Base-by-base conservation (phyloP, 2,329 filamentous ascomycete species). In the Eutypella sp. region DNA sequence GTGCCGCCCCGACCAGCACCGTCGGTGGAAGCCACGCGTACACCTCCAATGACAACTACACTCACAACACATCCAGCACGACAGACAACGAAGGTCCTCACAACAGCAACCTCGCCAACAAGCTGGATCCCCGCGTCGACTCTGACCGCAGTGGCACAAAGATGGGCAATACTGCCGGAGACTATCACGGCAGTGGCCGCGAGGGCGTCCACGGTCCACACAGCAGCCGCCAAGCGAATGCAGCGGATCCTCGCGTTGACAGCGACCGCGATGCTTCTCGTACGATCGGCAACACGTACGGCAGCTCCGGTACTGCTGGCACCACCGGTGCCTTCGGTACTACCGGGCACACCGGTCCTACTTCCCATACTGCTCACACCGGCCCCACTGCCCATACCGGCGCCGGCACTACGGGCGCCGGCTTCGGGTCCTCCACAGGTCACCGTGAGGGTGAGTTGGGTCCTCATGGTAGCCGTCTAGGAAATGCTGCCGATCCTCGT, bases 111-210 rank as follows among this genome's bases (percentile, higher is more conserved):
- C 9, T 70, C 15, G 53, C 65, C 19, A 81, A 81, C 67, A 76
- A 76, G 56, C 37, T 60, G 2, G 78, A 81, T 51, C 76, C 76
- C 18, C 65, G 74, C n/a, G 67, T 78, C 42, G 76, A 81, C 57
- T 75, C 72, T 4, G 74, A 81, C 54, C 65, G 73, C 13, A 54
- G 52, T 27, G 59, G 58, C 25, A 46, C 53, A 13, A 53, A 47
- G 19, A 20, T 50, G 5, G 60, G 60, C 31, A 62, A 61, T 48
- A 53, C 51, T 4, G 54, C 55, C 10, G 58, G 59, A 15, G 57
- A 62, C 45, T 46, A 57, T 37, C 57, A 55, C 29, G 61, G 60
- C 41, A 55, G 62, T 27, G 61, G 59, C 38, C 55, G 52, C 5
- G 63, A 64, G 40, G 64, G 66, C 13, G 57, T 54, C 3, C 54